Evolutionary conservation across 352 stramenopile species (phyloP), one percentile per base, ranked within the genome.

Genomic region (Phytopythium montanum): DNA sequence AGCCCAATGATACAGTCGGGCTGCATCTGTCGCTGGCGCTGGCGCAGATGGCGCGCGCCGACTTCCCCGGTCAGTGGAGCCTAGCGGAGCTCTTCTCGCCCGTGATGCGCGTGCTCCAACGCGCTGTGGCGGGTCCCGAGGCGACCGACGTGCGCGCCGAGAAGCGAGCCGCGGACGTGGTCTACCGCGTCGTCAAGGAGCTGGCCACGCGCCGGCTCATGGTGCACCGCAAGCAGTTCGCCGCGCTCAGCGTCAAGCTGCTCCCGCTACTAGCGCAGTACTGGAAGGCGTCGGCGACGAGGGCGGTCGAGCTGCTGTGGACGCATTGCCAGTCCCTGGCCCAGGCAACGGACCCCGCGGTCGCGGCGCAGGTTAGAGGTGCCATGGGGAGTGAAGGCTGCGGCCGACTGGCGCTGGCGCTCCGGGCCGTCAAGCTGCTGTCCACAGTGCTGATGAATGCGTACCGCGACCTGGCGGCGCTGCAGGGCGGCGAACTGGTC

Each of bases 141-240:
- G 54, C 45, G 23, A 46, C 18, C 2, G 38, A 71, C 4, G 3
- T 69, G 36, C 19, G 48, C 0, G 61, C 13, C 14, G 73, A 85
- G 60, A 63, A 65, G 31, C 73, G 85, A 26, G 63, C 69, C n/a
- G 49, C 92, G 23, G 66, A 87, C 28, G 61, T 94, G 12, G 74
- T 69, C n/a, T 89, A 92, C 62, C 74, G 81, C 1, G 61, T 94
- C 18, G 77, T 90, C 13, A 94, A 96, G 66, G 85, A 94, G 54
- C 70, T 96, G 34, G 72, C 85, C 38, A 77, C 83, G 5, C 72
- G 82, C 14, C 70, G 87, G n/a, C 77, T 96, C 41, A 79, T 93
- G 77, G 56, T 81, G 41, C 83, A 96, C 52, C 85, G 85, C 58
- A 93, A 92, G 60, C 78, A 92, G 57, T 94, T 94, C 50, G 78